A percentile compares a stretch with the other conserved stretches of the same genome.
phyloP scores from a whole-genome alignment of 2,329 filamentous ascomycete species.

The Thielaviopsis populi region DNA sequence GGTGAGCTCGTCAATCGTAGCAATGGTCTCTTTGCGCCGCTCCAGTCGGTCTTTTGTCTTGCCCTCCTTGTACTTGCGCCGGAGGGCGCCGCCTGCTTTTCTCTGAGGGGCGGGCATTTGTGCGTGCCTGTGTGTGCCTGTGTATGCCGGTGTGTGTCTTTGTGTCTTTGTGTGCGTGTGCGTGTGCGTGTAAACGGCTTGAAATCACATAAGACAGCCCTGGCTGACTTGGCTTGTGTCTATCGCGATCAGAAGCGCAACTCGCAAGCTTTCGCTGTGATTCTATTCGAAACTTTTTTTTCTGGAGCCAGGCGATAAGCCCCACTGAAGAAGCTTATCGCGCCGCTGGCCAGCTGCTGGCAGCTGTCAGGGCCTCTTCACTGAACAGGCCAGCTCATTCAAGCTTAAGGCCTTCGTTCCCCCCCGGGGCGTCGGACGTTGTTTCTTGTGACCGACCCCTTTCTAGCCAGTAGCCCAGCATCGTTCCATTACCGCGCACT shows the following conservation, averaged over 20 bases:
- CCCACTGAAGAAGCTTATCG: constrained; percentile 13
- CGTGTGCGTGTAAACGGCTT: background rate
- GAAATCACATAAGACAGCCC: background rate
- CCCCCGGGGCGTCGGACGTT: background rate
- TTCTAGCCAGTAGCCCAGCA: background rate
- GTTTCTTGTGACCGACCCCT: background rate
- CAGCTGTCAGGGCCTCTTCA: background rate
- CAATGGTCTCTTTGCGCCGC: constrained; percentile 27
- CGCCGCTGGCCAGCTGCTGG: background rate
- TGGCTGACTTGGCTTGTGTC: background rate
- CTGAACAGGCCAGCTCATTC: background rate
- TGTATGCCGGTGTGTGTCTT: background rate
- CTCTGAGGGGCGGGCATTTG: constrained; percentile 11
- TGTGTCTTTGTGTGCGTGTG: background rate
- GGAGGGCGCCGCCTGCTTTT: constrained; percentile 6
- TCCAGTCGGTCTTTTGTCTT: constrained; percentile 18
- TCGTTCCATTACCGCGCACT: background rate
- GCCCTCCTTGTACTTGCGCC: constrained; percentile 16
- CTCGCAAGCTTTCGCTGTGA: background rate
- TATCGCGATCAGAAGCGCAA: constrained; percentile 1
- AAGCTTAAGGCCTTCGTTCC: background rate
- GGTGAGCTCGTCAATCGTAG: constrained; percentile 28
- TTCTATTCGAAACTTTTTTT: constrained; percentile 14
- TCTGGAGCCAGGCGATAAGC: constrained; percentile 14
- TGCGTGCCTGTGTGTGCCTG: background rate